Conservation (phyloP, 306 rosid species). For the Erythrophleum fordii region DNA sequence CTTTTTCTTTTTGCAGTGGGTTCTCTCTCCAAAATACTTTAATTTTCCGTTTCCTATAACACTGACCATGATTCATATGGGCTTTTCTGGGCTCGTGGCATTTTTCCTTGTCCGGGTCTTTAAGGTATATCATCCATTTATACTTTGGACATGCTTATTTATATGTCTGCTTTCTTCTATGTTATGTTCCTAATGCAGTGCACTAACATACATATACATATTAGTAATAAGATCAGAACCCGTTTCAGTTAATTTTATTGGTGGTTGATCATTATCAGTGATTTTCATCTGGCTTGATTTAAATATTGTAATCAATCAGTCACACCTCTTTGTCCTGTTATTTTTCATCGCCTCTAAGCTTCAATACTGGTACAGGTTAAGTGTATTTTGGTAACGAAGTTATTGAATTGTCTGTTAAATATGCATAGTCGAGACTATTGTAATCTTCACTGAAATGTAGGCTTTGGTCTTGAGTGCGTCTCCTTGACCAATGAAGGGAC, state of each 20-base stretch:
- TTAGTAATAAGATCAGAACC: constrained; percentile 7
- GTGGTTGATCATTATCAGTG: constrained; percentile 16
- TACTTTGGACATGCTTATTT: background rate
- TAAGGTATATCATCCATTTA: constrained; percentile 63
- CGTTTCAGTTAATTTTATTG: constrained; percentile 7
- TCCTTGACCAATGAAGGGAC: background rate
- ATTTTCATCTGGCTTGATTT: constrained; percentile 15
- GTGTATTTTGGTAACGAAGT: background rate
- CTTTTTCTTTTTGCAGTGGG: constrained; percentile 69
- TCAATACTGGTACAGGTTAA: background rate
- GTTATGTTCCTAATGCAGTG: background rate
- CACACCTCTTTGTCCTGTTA: background rate
- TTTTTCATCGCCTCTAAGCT: constrained; percentile 2
- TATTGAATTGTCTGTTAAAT: constrained; percentile 8
- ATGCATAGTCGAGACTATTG: background rate
- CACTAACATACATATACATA: background rate
- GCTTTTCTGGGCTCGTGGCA: constrained; percentile 88
- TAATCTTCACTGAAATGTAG: constrained; percentile 15
- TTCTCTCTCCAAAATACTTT: constrained; percentile 89
- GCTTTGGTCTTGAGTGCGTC: background rate
- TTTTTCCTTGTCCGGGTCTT: constrained; percentile 88
- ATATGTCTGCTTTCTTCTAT: background rate
- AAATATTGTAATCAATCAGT: background rate
- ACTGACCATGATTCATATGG: constrained; percentile 97
- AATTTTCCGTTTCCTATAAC: constrained; percentile 92